Evolutionary conservation across 495 filamentous ascomycete species (phyloP).

Genomic region (Tuber borchii): DNA sequence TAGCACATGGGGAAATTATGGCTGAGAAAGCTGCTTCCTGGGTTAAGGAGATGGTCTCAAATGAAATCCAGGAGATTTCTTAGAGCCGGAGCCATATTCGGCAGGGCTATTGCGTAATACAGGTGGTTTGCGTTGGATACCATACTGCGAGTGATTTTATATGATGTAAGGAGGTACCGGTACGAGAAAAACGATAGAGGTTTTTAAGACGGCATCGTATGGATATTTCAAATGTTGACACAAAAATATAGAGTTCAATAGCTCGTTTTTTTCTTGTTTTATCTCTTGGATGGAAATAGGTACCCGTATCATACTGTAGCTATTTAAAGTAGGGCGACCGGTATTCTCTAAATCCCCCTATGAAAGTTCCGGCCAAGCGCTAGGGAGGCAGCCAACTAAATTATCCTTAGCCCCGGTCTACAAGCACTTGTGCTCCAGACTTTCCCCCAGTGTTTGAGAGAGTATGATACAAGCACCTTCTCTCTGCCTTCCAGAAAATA

Average conservation of each 20-base stretch:
- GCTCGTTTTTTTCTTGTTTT: neutral
- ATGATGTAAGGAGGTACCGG: neutral
- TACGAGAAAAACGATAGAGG: neutral
- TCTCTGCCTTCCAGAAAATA: no score
- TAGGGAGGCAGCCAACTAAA: neutral
- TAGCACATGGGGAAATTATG: slow-evolving; percentile 58
- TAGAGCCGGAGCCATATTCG: neutral
- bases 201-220: neutral
- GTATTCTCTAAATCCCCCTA: neutral
- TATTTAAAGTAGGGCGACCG: neutral
- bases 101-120: neutral
- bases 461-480: no score
- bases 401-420: no score
- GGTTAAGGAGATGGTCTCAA: slow-evolving; percentile 51
- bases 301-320: neutral
- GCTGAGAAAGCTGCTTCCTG: slow-evolving; percentile 60
- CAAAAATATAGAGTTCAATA: neutral
- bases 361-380: no score
- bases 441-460: no score
- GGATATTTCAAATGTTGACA: neutral
- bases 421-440: no score
- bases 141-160: neutral
- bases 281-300: neutral
- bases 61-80: neutral
- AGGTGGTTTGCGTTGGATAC: neutral